Percentiles rank a stretch among this genome's conserved stretches.
Evolutionary conservation across 2,329 filamentous ascomycete genomes (phyloP).

Genomic region (Bipolaris bicolor): DNA sequence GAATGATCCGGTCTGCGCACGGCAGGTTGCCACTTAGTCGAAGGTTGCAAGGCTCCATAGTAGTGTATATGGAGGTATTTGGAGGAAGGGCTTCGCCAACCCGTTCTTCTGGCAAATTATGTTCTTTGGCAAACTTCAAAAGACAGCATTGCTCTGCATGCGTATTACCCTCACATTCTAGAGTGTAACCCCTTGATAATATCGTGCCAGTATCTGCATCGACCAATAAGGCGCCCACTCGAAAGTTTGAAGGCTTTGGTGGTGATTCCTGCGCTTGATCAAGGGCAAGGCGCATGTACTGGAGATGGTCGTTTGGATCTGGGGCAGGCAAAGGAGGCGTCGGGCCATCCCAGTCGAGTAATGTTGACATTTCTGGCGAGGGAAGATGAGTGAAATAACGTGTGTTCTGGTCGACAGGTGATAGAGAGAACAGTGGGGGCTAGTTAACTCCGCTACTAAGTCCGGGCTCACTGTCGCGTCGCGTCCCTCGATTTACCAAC

Average conservation of each 20-base stretch:
- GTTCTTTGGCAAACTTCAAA: constrained; percentile 65
- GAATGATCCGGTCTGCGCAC: constrained; percentile 80
- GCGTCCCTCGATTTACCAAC: constrained; percentile 22
- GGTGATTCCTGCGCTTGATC: constrained; percentile 78
- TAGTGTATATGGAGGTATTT: constrained; percentile 78
- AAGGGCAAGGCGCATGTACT: constrained; percentile 74
- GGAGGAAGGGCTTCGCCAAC: constrained; percentile 61
- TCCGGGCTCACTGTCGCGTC: constrained; percentile 36
- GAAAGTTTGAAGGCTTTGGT: constrained; percentile 88
- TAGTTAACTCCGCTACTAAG: constrained; percentile 30
- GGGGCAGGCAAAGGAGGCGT: constrained; percentile 21
- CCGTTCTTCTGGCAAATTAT: constrained; percentile 57
- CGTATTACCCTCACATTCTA: constrained; percentile 90
- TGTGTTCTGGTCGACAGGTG: constrained; percentile 4
- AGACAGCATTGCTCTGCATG: constrained; percentile 96
- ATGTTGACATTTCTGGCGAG: constrained; percentile 30
- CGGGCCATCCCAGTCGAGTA: constrained; percentile 29
- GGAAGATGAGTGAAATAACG: constrained; percentile 14
- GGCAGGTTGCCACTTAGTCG: constrained; percentile 75
- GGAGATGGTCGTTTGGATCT: constrained; percentile 38
- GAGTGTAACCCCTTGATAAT: constrained; percentile 83
- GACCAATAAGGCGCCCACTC: constrained; percentile 90
- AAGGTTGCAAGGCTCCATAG: constrained; percentile 83
- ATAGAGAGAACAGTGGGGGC: constrained; percentile 10
- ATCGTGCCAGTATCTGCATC: constrained; percentile 63